phyloP scores from a whole-genome alignment of 2,329 filamentous ascomycete species.

The Akanthomyces uredinophilus region DNA sequence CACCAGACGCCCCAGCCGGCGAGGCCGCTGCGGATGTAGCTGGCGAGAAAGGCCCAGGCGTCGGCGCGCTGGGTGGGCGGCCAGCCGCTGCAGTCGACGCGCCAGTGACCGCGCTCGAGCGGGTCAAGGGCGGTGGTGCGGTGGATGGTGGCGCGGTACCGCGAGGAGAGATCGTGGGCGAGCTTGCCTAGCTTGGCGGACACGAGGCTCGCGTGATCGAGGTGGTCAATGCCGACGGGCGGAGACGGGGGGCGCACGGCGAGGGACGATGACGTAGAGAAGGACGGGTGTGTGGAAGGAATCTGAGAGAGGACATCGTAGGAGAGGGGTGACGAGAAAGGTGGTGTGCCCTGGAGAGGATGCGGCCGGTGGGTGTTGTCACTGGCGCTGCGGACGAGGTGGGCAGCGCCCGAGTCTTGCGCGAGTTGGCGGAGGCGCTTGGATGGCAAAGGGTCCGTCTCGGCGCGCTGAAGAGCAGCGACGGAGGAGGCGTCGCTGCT shows the following conservation, averaged over 20 bases:
- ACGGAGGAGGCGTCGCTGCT: constrained; percentile 19
- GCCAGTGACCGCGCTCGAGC: constrained; percentile 77
- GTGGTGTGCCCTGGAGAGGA: background rate
- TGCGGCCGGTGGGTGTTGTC: constrained; percentile 19
- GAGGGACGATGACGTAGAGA: constrained; percentile 24
- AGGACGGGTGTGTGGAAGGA: background rate
- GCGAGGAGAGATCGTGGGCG: constrained; percentile 45
- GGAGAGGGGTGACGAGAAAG: constrained; percentile 2
- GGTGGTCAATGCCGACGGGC: constrained; percentile 38
- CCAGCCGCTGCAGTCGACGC: constrained; percentile 56
- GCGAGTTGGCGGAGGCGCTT: constrained; percentile 24
- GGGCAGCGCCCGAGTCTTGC: constrained; percentile 15
- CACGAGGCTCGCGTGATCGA: constrained; percentile 47
- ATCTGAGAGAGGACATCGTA: constrained; percentile 18
- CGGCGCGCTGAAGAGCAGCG: constrained; percentile 22
- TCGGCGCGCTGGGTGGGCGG: constrained; percentile 38
- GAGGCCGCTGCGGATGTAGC: constrained; percentile 53
- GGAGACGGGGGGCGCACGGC: constrained; percentile 54
- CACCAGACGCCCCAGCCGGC: constrained; percentile 66
- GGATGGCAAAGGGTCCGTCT: constrained; percentile 27
- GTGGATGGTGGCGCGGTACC: constrained; percentile 44
- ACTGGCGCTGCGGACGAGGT: constrained; percentile 25
- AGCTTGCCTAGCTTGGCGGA: constrained; percentile 49
- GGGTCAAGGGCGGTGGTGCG: constrained; percentile 31
- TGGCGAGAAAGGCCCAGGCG: constrained; percentile 58